Evolutionary conservation across 805 yeast genomes (phyloP).

Genomic region (Pichia pseudocactophila): DNA sequence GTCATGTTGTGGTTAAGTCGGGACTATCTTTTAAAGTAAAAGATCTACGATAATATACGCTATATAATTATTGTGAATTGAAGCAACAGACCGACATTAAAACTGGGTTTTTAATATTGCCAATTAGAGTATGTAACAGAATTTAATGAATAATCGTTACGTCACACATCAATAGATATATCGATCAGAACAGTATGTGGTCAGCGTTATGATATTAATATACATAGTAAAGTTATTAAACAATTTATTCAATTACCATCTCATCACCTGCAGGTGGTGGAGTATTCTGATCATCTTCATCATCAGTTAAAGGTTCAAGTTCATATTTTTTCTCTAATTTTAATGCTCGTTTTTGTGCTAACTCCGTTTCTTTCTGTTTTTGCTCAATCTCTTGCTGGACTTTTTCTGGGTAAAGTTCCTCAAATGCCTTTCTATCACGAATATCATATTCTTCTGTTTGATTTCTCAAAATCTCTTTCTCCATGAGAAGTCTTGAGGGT

Average conservation of each 20-base stretch:
- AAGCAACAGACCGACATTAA: too few relatives aligned
- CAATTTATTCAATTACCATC: conserved; percentile 7
- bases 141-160: too few relatives aligned
- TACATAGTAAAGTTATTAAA: not conserved
- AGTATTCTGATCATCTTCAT: not conserved
- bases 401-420: conserved; percentile 21
- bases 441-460: conserved; percentile 26
- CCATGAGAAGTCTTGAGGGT: conserved; percentile 37
- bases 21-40: conserved; percentile 40
- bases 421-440: conserved; percentile 24
- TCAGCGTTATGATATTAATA: not conserved
- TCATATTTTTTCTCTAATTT: conserved; percentile 2
- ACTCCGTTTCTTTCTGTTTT: conserved; percentile 2
- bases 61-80: too few relatives aligned
- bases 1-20: conserved; percentile 40
- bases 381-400: conserved; percentile 11
- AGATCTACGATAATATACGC: conserved; percentile 41
- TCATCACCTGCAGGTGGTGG: not conserved
- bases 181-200: not conserved
- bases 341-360: conserved; percentile 2
- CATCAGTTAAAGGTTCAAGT: conserved; percentile 3
- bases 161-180: too few relatives aligned
- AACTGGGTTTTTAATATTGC: too few relatives aligned
- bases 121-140: too few relatives aligned
- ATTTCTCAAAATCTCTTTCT: conserved; percentile 25